A percentile compares a stretch with the other conserved stretches of the same genome.
These are phyloP conservation scores for Psilocybe azurescens DNA, from an alignment of 768 basidiomycete species.

Conservation along the genomic window DNA sequence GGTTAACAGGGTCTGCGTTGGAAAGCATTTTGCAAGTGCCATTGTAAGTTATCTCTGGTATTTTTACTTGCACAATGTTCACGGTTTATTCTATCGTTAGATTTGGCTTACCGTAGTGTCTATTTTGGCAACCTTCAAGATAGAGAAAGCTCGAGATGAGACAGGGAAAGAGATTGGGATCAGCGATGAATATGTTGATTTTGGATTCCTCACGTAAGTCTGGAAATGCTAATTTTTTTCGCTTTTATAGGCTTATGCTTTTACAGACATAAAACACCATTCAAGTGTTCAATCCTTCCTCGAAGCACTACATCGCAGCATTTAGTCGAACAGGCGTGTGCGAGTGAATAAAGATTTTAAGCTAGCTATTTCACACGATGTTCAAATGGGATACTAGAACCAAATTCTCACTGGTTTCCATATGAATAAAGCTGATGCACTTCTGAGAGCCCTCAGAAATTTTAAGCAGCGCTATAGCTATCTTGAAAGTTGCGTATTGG, in stretches of 20 bases:
- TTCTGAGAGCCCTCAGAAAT: too few relatives aligned
- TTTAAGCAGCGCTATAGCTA: too few relatives aligned
- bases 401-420: too few relatives aligned
- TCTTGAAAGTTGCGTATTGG: too few relatives aligned
- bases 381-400: too few relatives aligned
- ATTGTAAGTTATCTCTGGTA: background rate
- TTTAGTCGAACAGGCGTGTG: background rate
- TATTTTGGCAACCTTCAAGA: background rate
- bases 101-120: background rate
- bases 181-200: background rate
- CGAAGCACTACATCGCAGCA: background rate
- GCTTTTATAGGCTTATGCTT: background rate
- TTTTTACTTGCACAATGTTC: too few relatives aligned
- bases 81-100: background rate
- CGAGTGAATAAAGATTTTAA: background rate
- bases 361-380: too few relatives aligned
- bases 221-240: background rate
- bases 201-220: background rate
- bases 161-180: background rate
- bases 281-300: constrained; percentile 1
- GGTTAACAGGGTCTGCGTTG: constrained; percentile 24
- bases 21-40: constrained; percentile 29
- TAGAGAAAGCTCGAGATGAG: background rate
- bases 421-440: too few relatives aligned
- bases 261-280: background rate